Conservation (phyloP, 2,329 filamentous ascomycete species). For the Xylariaceae sp. region DNA sequence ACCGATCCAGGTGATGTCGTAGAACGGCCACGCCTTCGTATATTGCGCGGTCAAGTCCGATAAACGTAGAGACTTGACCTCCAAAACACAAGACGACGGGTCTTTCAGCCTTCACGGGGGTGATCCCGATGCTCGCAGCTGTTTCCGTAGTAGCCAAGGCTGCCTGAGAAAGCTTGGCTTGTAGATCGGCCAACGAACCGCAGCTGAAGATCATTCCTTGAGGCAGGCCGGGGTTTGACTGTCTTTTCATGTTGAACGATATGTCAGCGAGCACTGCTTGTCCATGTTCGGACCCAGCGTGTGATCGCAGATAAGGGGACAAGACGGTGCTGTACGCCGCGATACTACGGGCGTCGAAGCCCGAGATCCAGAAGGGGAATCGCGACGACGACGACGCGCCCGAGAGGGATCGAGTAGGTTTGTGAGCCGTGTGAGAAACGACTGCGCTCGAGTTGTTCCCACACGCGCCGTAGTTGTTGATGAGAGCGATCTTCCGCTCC, state of each 20-base stretch:
- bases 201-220: slow-evolving; percentile 18
- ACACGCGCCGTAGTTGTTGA: slow-evolving; percentile 31
- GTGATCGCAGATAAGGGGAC: slow-evolving; percentile 7
- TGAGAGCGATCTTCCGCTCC: slow-evolving; percentile 10
- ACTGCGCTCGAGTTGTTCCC: slow-evolving; percentile 4
- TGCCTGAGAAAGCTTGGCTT: slow-evolving; percentile 10
- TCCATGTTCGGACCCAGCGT: no score
- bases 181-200: slow-evolving; percentile 19
- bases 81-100: slow-evolving; percentile 30
- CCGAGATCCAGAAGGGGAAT: slow-evolving; percentile 10
- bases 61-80: slow-evolving; percentile 22
- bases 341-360: slow-evolving; percentile 16
- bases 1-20: slow-evolving; percentile 16
- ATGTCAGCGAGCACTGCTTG: slow-evolving; percentile 18
- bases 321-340: slow-evolving; percentile 8
- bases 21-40: slow-evolving; percentile 21
- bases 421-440: not conserved
- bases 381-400: no score
- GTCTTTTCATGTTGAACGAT: slow-evolving; percentile 24
- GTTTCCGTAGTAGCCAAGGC: no score
- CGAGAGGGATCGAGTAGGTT: not conserved
- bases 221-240: slow-evolving; percentile 20
- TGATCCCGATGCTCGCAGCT: no score
- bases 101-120: slow-evolving; percentile 7
- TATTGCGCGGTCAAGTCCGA: slow-evolving; percentile 23